Evolutionary conservation across 2,329 filamentous ascomycete genomes (phyloP).

Genomic region (Penicillium capsulatum): DNA sequence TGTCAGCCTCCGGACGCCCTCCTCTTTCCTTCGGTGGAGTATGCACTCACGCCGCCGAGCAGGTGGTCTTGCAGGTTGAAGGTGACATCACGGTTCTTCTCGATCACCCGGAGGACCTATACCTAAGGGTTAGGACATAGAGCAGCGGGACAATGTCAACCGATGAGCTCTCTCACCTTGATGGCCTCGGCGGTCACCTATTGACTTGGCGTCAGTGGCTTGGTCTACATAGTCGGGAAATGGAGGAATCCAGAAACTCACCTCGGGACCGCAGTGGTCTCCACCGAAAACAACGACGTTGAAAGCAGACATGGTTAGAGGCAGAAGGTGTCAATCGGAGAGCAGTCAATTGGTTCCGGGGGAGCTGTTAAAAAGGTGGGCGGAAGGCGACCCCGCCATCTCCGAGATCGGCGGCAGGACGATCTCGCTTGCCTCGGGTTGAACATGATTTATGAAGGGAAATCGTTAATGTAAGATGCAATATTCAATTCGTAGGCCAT

Average conservation of each 20-base stretch:
- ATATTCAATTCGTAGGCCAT: too few species aligned
- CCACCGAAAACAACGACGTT: constrained; percentile 79
- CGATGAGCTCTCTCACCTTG: constrained; percentile 56
- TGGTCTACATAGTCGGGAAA: constrained; percentile 4
- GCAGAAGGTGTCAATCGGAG: constrained; percentile 11
- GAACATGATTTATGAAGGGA: too few species aligned
- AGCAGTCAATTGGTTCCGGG: constrained; percentile 15
- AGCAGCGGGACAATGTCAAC: neutral
- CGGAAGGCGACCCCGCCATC: constrained; percentile 22
- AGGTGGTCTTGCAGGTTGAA: constrained; percentile 91
- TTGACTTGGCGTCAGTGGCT: constrained; percentile 6
- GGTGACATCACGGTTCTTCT: constrained; percentile 66
- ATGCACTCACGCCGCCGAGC: constrained; percentile 75
- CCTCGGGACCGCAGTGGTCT: constrained; percentile 84
- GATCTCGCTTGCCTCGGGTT: too few species aligned
- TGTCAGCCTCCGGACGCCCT: neutral
- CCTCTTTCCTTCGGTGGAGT: neutral
- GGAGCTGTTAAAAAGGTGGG: constrained; percentile 23
- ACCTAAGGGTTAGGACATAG: constrained; percentile 4
- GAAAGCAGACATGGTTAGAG: constrained; percentile 61
- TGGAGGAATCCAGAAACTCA: constrained; percentile 39
- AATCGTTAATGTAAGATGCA: too few species aligned
- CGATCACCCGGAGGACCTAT: constrained; percentile 73
- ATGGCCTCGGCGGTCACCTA: constrained; percentile 79
- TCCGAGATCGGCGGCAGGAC: constrained; percentile 23